Evolutionary conservation across 495 filamentous ascomycete genomes (phyloP).

Genomic region (Aspergillus sclerotiicarbonarius): DNA sequence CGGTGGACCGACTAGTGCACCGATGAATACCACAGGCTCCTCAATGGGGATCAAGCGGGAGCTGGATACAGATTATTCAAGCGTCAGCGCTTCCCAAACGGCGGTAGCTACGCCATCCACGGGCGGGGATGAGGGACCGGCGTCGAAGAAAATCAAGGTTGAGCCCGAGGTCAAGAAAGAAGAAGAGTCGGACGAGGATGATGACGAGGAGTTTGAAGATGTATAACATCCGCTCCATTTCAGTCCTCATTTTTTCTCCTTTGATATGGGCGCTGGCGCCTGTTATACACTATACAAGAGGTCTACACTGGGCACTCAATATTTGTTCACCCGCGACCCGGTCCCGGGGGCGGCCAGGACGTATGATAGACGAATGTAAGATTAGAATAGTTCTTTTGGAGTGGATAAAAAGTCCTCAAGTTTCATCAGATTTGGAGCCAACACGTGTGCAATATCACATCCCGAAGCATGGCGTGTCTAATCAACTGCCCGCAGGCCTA

Average conservation of each 20-base stretch:
- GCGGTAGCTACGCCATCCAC: conserved; percentile 43
- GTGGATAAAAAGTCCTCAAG: background rate
- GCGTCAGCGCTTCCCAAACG: conserved; percentile 42
- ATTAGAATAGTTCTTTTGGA: background rate
- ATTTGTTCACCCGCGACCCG: background rate
- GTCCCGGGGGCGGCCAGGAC: background rate
- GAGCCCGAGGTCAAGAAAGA: conserved; percentile 35
- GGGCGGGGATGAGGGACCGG: conserved; percentile 38
- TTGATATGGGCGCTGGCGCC: conserved; percentile 18
- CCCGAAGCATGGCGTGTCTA: background rate
- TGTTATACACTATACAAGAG: background rate
- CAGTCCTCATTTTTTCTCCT: background rate
- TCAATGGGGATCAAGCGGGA: conserved; percentile 38
- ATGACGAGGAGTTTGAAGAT: conserved; percentile 55
- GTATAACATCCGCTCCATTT: conserved; percentile 23
- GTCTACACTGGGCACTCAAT: background rate
- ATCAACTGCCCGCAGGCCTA: background rate
- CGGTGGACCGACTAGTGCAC: conserved; percentile 31
- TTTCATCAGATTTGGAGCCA: too few relatives aligned
- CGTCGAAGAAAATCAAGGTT: conserved; percentile 44
- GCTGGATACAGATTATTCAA: conserved; percentile 41
- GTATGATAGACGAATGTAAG: background rate
- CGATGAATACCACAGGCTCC: conserved; percentile 15
- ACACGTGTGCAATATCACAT: background rate
- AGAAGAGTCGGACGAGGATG: conserved; percentile 52